Conservation (phyloP, 192 early-diverging fungal genomes). For the Linderina pennispora region DNA sequence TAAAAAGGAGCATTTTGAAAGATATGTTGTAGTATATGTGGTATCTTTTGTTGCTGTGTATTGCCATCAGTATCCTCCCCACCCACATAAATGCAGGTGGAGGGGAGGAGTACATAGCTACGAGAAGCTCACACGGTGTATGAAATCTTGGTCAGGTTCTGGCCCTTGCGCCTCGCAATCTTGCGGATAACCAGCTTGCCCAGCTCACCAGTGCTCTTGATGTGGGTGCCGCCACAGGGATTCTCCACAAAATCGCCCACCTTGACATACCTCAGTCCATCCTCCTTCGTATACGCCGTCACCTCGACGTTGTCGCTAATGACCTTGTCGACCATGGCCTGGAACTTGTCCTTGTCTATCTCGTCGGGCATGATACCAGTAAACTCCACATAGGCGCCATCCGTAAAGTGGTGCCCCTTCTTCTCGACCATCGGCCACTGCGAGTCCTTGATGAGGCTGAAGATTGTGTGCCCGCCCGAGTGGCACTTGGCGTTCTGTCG, state of each 20-base stretch:
- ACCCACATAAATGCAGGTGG: too few relatives aligned
- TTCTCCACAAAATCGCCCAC: conserved; percentile 12
- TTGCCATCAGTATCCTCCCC: too few relatives aligned
- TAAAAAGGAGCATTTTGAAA: not conserved
- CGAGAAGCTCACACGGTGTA: too few relatives aligned
- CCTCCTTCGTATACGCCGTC: not conserved
- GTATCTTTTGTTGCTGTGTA: too few relatives aligned
- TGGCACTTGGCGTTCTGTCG: conserved; percentile 22
- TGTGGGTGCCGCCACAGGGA: conserved; percentile 21
- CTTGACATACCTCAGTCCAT: not conserved
- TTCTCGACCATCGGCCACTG: conserved; percentile 10
- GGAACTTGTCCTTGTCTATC: conserved; percentile 1
- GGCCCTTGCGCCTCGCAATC: conserved; percentile 10
- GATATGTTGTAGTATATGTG: too few relatives aligned
- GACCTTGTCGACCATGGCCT: conserved; percentile 4
- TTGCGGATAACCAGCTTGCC: conserved; percentile 10
- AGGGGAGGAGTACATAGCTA: too few relatives aligned
- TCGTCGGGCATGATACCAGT: conserved; percentile 7
- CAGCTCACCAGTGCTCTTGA: conserved; percentile 9
- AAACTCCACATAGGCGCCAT: conserved; percentile 27
- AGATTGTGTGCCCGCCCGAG: conserved; percentile 19
- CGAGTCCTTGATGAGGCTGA: conserved; percentile 11
- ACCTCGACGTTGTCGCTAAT: conserved; percentile 1
- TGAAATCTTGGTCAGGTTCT: conserved; percentile 17
- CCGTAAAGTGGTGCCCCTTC: conserved; percentile 23